A percentile compares a stretch with the other conserved stretches of the same genome.
Conservation (phyloP, 2,329 filamentous ascomycete genomes). For the Calonectria fujianensis region DNA sequence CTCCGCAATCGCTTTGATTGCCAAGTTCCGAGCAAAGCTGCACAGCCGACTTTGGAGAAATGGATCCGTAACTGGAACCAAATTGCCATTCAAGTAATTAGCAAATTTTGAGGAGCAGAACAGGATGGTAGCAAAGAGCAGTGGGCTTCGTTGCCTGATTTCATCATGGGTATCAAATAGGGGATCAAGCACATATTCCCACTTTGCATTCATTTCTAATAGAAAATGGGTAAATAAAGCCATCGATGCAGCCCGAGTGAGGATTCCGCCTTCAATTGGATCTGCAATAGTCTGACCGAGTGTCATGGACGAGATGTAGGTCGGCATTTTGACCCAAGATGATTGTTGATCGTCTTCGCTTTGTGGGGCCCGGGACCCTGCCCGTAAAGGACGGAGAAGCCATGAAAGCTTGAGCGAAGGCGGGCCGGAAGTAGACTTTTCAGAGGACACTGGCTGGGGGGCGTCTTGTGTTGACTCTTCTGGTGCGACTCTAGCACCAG, state of each 20-base stretch:
- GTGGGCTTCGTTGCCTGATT: conserved; percentile 32
- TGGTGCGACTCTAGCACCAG: neutral
- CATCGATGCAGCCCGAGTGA: conserved; percentile 20
- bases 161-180: conserved; percentile 38
- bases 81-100: conserved; percentile 28
- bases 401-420: conserved; percentile 40
- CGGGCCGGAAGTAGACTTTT: neutral
- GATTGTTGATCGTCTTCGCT: conserved; percentile 7
- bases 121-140: conserved; percentile 36
- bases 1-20: conserved; percentile 37
- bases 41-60: conserved; percentile 44
- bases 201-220: conserved; percentile 42
- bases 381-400: conserved; percentile 35
- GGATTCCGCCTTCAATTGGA: conserved; percentile 38
- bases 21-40: conserved; percentile 41
- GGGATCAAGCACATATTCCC: conserved; percentile 40
- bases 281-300: conserved; percentile 41
- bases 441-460: neutral
- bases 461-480: neutral
- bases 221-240: conserved; percentile 40
- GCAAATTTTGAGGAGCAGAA: conserved; percentile 42
- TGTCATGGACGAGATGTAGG: conserved; percentile 42
- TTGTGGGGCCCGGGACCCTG: neutral
- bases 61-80: conserved; percentile 16
- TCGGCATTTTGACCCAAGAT: conserved; percentile 42